phyloP scores from a whole-genome alignment of 1,139 yeast species.

The Sugiyamaella pinicola region DNA sequence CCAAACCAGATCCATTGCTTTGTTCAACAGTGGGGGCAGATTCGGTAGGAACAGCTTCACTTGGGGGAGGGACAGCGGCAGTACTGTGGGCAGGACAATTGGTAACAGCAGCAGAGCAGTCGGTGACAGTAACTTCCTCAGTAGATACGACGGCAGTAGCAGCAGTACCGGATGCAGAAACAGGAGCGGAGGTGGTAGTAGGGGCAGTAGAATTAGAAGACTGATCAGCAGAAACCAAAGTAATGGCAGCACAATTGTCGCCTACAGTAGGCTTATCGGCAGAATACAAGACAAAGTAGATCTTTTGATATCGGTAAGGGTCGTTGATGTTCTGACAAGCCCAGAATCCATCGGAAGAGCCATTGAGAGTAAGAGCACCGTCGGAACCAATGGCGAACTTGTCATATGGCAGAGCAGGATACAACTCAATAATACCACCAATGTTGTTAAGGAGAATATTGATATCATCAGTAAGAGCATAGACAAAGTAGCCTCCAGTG shows the following conservation, averaged over 20 bases:
- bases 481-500: slow-evolving; percentile 4
- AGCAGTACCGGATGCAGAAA: background rate
- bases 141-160: slow-evolving; percentile 8
- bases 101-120: slow-evolving; percentile 8
- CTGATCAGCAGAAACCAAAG: background rate
- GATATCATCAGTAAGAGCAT: background rate
- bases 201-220: background rate
- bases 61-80: slow-evolving; percentile 1
- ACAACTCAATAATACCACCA: slow-evolving; percentile 14
- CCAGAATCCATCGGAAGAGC: slow-evolving; percentile 43
- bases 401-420: slow-evolving; percentile 16
- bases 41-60: background rate
- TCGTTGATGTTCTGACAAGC: slow-evolving; percentile 50
- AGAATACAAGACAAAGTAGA: slow-evolving; percentile 36
- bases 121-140: slow-evolving; percentile 11
- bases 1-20: slow-evolving; percentile 7
- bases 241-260: slow-evolving; percentile 18
- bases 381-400: slow-evolving; percentile 28
- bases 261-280: slow-evolving; percentile 12
- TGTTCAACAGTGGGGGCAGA: slow-evolving; percentile 10
- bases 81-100: slow-evolving; percentile 9
- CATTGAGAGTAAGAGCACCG: slow-evolving; percentile 42
- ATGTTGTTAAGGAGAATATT: background rate
- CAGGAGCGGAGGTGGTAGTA: slow-evolving; percentile 7
- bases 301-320: slow-evolving; percentile 47